Conservation (phyloP, 257 asterid genomes). For the Paraleonurus japonicus region DNA sequence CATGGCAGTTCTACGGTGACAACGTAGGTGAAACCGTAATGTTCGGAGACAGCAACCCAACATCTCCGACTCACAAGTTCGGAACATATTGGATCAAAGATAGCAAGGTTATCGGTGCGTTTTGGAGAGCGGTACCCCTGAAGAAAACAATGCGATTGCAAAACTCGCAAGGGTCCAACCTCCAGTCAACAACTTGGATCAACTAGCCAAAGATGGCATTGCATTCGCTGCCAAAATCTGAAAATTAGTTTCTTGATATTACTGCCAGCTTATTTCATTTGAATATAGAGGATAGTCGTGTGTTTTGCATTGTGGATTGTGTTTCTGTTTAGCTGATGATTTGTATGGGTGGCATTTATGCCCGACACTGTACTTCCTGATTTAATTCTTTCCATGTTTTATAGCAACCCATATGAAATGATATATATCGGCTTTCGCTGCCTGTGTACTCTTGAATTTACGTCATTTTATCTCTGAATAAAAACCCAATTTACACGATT, state of each 20-base stretch:
- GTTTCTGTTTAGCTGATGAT: not conserved
- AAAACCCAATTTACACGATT: not conserved
- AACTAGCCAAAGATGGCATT: conserved; percentile 66
- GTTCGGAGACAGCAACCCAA: conserved; percentile 72
- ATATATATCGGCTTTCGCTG: not conserved
- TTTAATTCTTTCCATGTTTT: not conserved
- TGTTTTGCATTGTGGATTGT: not conserved
- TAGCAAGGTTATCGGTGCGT: conserved; percentile 78
- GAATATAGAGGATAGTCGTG: not conserved
- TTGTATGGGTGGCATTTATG: not conserved
- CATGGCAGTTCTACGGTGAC: conserved; percentile 95
- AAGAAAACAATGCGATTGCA: conserved; percentile 83
- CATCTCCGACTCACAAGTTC: conserved; percentile 72
- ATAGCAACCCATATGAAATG: too few species aligned
- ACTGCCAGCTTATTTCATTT: not conserved
- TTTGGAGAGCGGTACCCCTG: conserved; percentile 88
- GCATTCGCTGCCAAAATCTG: conserved; percentile 67
- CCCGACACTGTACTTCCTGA: not conserved
- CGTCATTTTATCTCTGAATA: not conserved
- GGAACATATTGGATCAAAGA: conserved; percentile 89
- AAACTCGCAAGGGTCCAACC: conserved; percentile 84
- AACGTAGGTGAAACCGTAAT: conserved; percentile 72
- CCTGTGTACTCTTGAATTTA: not conserved
- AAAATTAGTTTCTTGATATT: conserved; percentile 14
- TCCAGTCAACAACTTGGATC: conserved; percentile 49